phyloP scores from a whole-genome alignment of 1,284 basidiomycete species.

The Ceratobasidium sp. region DNA sequence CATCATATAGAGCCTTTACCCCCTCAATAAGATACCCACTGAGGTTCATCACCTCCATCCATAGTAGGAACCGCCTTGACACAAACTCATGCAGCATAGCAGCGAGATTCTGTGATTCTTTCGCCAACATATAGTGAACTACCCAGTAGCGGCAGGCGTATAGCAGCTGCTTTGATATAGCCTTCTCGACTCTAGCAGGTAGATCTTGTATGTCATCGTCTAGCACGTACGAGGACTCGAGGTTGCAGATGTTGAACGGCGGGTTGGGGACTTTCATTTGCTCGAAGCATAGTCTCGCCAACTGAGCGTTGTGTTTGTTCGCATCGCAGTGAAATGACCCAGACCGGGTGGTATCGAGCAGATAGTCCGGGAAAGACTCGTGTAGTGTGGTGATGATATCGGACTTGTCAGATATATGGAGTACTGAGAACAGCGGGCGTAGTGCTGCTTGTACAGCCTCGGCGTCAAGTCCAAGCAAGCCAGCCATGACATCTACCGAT shows the following conservation, averaged over 20 bases:
- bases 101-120: too few species aligned
- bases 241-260: too few species aligned
- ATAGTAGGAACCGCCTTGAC: background rate
- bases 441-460: background rate
- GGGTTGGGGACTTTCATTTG: background rate
- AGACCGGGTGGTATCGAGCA: background rate
- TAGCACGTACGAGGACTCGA: background rate
- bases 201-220: constrained; percentile 11
- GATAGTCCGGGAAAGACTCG: constrained; percentile 2
- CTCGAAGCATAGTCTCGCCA: constrained; percentile 3
- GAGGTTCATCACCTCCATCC: constrained; percentile 24
- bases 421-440: background rate
- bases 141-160: background rate
- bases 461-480: background rate
- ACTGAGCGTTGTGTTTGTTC: background rate
- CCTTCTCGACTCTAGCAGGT: background rate
- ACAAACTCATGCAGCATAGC: background rate
- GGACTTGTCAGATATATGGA: background rate
- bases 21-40: background rate
- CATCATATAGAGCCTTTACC: background rate
- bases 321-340: background rate
- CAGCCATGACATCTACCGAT: background rate
- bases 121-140: background rate
- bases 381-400: background rate
- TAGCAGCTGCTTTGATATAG: background rate